These are phyloP conservation scores for Phytophthora sp. DNA, from an alignment of 352 stramenopile genomes.

Conservation along the genomic window DNA sequence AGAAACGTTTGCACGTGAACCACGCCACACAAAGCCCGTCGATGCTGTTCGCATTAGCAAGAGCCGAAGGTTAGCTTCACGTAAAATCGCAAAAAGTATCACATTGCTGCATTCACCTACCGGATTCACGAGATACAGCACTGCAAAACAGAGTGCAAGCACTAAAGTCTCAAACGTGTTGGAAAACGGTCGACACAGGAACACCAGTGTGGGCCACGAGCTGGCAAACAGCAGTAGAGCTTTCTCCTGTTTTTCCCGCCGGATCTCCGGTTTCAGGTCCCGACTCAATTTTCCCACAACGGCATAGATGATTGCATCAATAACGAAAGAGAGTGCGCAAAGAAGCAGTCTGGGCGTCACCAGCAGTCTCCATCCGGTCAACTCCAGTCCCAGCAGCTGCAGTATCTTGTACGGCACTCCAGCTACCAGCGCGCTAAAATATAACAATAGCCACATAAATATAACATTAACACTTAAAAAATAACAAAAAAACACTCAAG, in stretches of 20 bases:
- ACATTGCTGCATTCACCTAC: conserved; percentile 24
- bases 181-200: conserved; percentile 80
- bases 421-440: conserved; percentile 51
- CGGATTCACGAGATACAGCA: conserved; percentile 54
- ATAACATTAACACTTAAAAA: conserved; percentile 8
- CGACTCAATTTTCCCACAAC: conserved; percentile 42
- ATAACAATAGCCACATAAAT: conserved; percentile 14
- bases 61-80: not conserved
- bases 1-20: conserved; percentile 61
- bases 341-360: conserved; percentile 64
- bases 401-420: conserved; percentile 59
- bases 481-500: not conserved
- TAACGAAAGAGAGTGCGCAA: conserved; percentile 61
- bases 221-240: conserved; percentile 63
- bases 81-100: conserved; percentile 6
- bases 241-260: conserved; percentile 29
- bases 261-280: conserved; percentile 17
- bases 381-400: conserved; percentile 38
- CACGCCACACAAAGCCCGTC: conserved; percentile 29
- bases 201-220: conserved; percentile 71
- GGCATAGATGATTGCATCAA: conserved; percentile 55
- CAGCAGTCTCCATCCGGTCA: conserved; percentile 55
- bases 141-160: conserved; percentile 60
- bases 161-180: conserved; percentile 79
- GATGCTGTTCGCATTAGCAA: conserved; percentile 35